A percentile compares a stretch with the other conserved stretches of the same genome.
phyloP scores from a whole-genome alignment of 1,139 yeast genomes.

The Nadsonia starkeyi-henricii region DNA sequence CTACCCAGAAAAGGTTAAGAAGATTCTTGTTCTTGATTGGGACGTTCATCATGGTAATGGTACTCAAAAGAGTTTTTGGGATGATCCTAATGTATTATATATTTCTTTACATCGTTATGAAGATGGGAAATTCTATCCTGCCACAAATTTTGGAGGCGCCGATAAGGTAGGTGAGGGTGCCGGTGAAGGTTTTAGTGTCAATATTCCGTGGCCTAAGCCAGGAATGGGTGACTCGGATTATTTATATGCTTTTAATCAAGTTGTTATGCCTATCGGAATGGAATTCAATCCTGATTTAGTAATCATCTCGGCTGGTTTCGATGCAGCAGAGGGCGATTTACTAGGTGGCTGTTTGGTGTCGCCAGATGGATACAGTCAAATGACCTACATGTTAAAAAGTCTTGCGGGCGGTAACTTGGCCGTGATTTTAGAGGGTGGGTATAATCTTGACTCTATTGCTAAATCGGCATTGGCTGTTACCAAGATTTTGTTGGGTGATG shows the following conservation, averaged over 20 bases:
- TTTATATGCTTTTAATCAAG: constrained; percentile 75
- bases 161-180: constrained; percentile 70
- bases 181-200: constrained; percentile 78
- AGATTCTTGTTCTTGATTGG: constrained; percentile 85
- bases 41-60: constrained; percentile 98
- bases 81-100: constrained; percentile 83
- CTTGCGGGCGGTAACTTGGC: constrained; percentile 80
- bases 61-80: constrained; percentile 80
- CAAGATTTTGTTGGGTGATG: constrained; percentile 84
- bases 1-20: constrained; percentile 80
- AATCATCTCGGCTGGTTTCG: constrained; percentile 89
- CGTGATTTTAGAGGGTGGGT: constrained; percentile 92
- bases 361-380: constrained; percentile 91
- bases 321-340: constrained; percentile 96
- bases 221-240: constrained; percentile 97
- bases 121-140: constrained; percentile 87
- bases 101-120: constrained; percentile 88
- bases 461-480: constrained; percentile 87
- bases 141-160: constrained; percentile 68
- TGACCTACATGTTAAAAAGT: constrained; percentile 85
- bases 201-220: constrained; percentile 87
- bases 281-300: constrained; percentile 91
- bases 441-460: constrained; percentile 81
- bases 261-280: constrained; percentile 77
- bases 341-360: constrained; percentile 97